Evolutionary conservation across 2,329 filamentous ascomycete genomes (phyloP), one percentile per base, ranked within the genome.

Genomic region (Dactylella cylindrospora): DNA sequence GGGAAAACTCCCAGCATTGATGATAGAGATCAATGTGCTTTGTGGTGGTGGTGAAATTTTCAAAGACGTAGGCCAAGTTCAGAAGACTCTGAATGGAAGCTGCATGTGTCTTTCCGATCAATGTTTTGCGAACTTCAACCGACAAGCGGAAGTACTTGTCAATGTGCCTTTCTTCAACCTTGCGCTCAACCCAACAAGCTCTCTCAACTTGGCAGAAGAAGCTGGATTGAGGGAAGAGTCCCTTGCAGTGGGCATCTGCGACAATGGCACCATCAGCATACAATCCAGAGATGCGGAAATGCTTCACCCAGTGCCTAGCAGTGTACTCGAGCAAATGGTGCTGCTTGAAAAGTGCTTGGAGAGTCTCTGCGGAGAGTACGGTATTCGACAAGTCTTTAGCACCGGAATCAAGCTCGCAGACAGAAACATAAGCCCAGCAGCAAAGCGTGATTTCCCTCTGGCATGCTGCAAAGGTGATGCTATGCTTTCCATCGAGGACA

Each of bases 141-240:
- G 47, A 51, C 28, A 51, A 43, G 19, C 20, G 19, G 20, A 51
- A 51, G 13, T 51, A 51, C 36, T 51, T 51, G 17, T 51, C 20
- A 22, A 51, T 51, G 12, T 51, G 36, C 36, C 35, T 51, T 19
- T 51, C 15, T n/a, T 51, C 47, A 40, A 51, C 47, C 20, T 51
- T 51, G 12, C 47, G 47, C 17, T 41, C 28, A 25, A 43, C 23
- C 47, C 47, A 51, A 25, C 41, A 13, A 3, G 47, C 28, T 13
- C 15, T 41, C 28, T 51, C 47, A 15, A 51, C 26, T n/a, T 51
- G 47, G 28, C 36, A 51, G 47, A 51, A 51, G 28, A 51, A 43
- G 36, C 25, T 41, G n/a, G 47, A 51, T 19, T 13, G 36, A 31
- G 47, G 47, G 47, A 51, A 51, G 3, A 51, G 15, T 5, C 36